phyloP scores from a whole-genome alignment of 2,329 filamentous ascomycete genomes.

The Sclerotinia trifoliorum region DNA sequence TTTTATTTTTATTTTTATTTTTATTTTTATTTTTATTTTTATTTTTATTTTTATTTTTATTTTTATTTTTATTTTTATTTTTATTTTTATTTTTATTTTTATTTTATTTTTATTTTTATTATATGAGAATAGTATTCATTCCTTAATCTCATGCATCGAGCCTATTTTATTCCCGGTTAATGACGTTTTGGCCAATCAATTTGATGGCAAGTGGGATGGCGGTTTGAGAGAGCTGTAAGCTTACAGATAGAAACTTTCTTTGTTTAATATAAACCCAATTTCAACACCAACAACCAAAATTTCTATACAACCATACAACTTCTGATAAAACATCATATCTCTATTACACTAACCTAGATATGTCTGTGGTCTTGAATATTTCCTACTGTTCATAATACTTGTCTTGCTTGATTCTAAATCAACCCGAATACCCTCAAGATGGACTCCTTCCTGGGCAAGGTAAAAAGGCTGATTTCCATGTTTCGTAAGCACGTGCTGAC shows the following conservation, averaged over 20 bases:
- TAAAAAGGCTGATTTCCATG: constrained; percentile 39
- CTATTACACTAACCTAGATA: background rate
- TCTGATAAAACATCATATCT: background rate
- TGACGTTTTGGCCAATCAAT: constrained; percentile 21
- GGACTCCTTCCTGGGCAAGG: constrained; percentile 56
- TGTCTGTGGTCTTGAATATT: background rate
- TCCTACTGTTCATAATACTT: background rate
- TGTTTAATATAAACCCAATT: constrained; percentile 8
- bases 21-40: too few relatives aligned
- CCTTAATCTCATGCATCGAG: too few relatives aligned
- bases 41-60: too few relatives aligned
- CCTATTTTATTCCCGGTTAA: background rate
- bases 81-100: too few relatives aligned
- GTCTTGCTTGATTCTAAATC: background rate
- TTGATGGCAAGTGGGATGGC: background rate
- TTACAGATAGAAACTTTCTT: background rate
- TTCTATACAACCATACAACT: background rate
- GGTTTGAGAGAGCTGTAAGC: background rate
- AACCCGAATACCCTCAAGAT: constrained; percentile 26
- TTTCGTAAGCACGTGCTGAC: constrained; percentile 31
- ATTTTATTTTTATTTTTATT: too few relatives aligned
- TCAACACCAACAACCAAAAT: background rate
- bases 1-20: too few relatives aligned
- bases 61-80: too few relatives aligned
- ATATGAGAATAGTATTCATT: background rate